Evolutionary conservation across 176 grass and related monocot genomes (phyloP).

Genomic region (Cenchrus fungigraminus): DNA sequence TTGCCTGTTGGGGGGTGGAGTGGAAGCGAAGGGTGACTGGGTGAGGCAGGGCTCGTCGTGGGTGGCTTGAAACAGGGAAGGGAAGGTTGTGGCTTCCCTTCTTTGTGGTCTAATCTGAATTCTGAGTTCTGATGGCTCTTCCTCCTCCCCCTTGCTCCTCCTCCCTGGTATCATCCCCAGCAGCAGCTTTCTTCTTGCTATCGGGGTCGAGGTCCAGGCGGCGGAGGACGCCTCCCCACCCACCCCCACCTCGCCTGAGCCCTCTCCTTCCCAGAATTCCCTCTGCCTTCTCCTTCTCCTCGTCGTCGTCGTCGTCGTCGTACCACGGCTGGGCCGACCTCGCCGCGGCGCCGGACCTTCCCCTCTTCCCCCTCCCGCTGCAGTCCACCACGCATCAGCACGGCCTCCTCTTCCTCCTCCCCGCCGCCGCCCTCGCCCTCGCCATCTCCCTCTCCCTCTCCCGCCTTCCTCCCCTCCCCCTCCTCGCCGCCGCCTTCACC

Average conservation of each 20-base stretch:
- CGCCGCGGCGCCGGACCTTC: slow-evolving; percentile 40
- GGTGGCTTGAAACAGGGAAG: no score
- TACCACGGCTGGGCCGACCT: slow-evolving; percentile 86
- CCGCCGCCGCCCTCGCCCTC: slow-evolving; percentile 32
- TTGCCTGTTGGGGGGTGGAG: no score
- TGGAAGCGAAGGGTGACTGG: no score
- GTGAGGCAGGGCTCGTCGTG: no score
- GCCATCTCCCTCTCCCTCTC: slow-evolving; percentile 42
- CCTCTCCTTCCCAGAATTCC: background rate
- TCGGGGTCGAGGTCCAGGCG: background rate
- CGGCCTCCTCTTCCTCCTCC: slow-evolving; percentile 40
- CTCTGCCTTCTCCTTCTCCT: background rate
- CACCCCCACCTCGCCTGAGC: background rate
- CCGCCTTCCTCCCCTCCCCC: slow-evolving; percentile 57
- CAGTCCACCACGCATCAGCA: background rate
- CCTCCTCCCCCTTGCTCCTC: background rate
- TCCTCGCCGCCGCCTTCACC: slow-evolving; percentile 67
- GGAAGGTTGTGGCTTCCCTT: no score
- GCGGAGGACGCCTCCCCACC: background rate
- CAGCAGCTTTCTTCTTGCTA: background rate
- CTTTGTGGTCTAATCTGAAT: no score
- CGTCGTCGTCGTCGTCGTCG: background rate
- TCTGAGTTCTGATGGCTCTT: background rate
- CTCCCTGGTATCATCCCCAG: background rate
- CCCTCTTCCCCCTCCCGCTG: slow-evolving; percentile 1